Percentiles rank a stretch among this genome's conserved stretches.
Evolutionary conservation across 805 yeast species (phyloP).

Genomic region (Metschnikowia peoriensis): DNA sequence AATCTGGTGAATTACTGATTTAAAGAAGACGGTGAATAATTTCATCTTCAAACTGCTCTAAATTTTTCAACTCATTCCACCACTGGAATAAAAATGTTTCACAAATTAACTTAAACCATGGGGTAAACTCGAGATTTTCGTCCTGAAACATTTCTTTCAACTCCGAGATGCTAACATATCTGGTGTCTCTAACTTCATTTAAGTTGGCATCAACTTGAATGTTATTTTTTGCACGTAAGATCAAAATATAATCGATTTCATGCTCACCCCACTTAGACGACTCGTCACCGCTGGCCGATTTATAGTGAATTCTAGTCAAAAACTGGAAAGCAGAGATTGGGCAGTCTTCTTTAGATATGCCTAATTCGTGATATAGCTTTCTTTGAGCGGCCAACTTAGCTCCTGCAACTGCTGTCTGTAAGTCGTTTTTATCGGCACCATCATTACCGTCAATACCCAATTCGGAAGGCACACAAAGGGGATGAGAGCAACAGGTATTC

Average conservation of each 20-base stretch:
- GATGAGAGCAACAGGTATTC: constrained; percentile 98
- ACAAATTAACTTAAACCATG: constrained; percentile 97
- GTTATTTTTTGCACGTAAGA: constrained; percentile 56
- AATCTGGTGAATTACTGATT: not conserved
- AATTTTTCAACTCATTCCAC: constrained; percentile 78
- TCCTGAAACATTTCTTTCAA: constrained; percentile 77
- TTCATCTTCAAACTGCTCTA: constrained; percentile 49
- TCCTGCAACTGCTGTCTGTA: constrained; percentile 67
- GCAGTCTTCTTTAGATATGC: constrained; percentile 61
- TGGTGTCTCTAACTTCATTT: constrained; percentile 75
- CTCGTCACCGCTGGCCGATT: constrained; percentile 72
- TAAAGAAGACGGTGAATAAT: constrained; percentile 50
- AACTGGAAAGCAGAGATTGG: constrained; percentile 72
- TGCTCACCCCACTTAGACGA: constrained; percentile 87
- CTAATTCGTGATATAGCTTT: constrained; percentile 90
- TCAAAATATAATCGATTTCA: constrained; percentile 91
- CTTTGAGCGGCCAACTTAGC: constrained; percentile 87
- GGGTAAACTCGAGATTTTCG: constrained; percentile 72
- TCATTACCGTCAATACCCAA: constrained; percentile 48
- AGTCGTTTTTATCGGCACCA: constrained; percentile 24
- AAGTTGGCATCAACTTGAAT: constrained; percentile 61
- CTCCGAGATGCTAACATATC: constrained; percentile 68
- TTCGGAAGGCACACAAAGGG: constrained; percentile 79
- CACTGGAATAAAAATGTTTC: constrained; percentile 86
- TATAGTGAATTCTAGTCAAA: constrained; percentile 92